These are phyloP conservation scores for Botrytis aclada DNA, from an alignment of 2,329 filamentous ascomycete species.

Conservation along the genomic window DNA sequence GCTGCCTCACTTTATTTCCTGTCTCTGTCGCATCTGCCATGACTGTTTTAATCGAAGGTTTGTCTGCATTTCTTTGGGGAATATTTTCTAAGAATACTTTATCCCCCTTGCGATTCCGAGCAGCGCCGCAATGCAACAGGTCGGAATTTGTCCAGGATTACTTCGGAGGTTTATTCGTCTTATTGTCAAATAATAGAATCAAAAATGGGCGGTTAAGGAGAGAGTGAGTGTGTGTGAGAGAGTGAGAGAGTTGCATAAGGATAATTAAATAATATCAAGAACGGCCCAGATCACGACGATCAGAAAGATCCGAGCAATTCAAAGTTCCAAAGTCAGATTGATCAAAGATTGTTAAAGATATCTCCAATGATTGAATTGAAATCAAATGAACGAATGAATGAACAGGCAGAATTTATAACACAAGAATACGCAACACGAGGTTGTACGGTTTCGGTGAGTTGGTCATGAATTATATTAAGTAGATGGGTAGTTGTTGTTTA, in stretches of 20 bases:
- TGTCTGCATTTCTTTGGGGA: conserved; percentile 8
- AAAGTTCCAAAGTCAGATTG: background rate
- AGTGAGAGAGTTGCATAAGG: background rate
- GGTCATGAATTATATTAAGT: background rate
- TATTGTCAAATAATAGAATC: background rate
- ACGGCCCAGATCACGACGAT: background rate
- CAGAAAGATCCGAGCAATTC: background rate
- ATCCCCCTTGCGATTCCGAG: background rate
- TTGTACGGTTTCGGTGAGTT: conserved; percentile 7
- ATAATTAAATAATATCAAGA: background rate
- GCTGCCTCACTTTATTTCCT: conserved; percentile 17
- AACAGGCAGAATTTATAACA: conserved; percentile 16
- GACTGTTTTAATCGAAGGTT: conserved; percentile 7
- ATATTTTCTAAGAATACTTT: background rate
- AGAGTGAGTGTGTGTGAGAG: background rate
- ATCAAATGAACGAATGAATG: no score
- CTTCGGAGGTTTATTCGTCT: background rate
- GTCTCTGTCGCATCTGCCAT: conserved; percentile 14
- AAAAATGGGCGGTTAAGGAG: background rate
- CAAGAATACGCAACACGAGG: conserved; percentile 14
- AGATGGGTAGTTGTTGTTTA: background rate
- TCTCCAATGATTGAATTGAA: background rate
- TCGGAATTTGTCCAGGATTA: background rate
- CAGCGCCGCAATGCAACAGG: conserved; percentile 4
- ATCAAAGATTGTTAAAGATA: background rate